phyloP scores from a whole-genome alignment of 2,329 filamentous ascomycete species.

The Phialophora macrospora region DNA sequence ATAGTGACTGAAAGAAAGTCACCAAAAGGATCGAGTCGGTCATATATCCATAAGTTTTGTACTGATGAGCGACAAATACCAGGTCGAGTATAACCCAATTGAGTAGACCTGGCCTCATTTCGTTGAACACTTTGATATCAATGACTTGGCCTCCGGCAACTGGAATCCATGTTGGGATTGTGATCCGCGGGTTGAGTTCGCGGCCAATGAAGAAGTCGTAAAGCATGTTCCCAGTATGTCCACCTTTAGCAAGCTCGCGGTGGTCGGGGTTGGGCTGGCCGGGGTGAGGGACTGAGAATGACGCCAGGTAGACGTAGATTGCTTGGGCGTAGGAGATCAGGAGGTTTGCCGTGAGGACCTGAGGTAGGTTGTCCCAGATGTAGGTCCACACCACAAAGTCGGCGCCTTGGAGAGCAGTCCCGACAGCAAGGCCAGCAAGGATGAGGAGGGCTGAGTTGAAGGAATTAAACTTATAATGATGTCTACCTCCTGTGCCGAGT shows the following conservation, averaged over 20 bases:
- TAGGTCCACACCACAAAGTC: constrained; percentile 90
- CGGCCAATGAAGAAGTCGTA: constrained; percentile 98
- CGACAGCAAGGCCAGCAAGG: constrained; percentile 71
- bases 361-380: constrained; percentile 87
- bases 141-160: constrained; percentile 73
- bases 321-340: constrained; percentile 74
- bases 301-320: constrained; percentile 78
- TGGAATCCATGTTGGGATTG: constrained; percentile 60
- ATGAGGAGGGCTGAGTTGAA: constrained; percentile 76
- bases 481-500: constrained; percentile 70
- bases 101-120: constrained; percentile 88
- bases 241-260: constrained; percentile 81
- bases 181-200: constrained; percentile 87
- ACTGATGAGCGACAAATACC: constrained; percentile 84
- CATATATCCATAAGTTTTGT: constrained; percentile 79
- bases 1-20: constrained; percentile 76
- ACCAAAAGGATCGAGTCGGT: constrained; percentile 86
- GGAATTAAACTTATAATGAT: constrained; percentile 83
- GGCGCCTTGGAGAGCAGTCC: constrained; percentile 76
- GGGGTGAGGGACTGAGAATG: constrained; percentile 73
- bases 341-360: constrained; percentile 82
- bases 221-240: constrained; percentile 79
- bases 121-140: constrained; percentile 88
- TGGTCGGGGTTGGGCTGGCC: constrained; percentile 68
- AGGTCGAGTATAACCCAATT: constrained; percentile 87